Evolutionary conservation across 257 asterid genomes (phyloP).

Genomic region (Parsonsia alboflavescens): DNA sequence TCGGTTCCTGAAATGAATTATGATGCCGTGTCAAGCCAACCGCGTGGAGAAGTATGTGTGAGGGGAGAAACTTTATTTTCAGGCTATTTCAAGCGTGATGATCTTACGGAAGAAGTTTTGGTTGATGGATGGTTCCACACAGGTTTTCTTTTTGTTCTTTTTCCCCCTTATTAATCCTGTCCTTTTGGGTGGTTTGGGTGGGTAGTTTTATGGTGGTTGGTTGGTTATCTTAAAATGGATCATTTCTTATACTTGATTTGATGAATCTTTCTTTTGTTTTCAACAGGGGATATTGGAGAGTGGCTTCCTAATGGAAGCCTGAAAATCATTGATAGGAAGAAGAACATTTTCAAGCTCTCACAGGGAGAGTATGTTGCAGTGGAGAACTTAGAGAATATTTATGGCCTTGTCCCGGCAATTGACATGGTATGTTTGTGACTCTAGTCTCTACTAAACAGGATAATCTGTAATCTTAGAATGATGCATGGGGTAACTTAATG

Average conservation of each 20-base stretch:
- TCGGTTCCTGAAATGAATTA: slow-evolving; percentile 98
- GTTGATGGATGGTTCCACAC: slow-evolving; percentile 97
- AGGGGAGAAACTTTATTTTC: slow-evolving; percentile 77
- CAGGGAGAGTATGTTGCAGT: slow-evolving; percentile 99
- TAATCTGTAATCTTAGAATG: neutral
- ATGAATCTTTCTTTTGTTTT: slow-evolving; percentile 10
- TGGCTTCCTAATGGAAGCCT: slow-evolving; percentile 91
- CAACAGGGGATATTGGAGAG: slow-evolving; percentile 85
- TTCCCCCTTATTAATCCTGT: neutral
- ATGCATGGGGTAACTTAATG: neutral
- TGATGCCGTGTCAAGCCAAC: slow-evolving; percentile 72
- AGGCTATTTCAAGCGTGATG: slow-evolving; percentile 89
- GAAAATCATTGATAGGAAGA: slow-evolving; percentile 91
- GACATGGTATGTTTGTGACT: slow-evolving; percentile 57
- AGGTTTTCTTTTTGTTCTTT: slow-evolving; percentile 66
- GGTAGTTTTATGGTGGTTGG: neutral
- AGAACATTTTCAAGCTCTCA: slow-evolving; percentile 92
- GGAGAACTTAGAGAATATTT: slow-evolving; percentile 86
- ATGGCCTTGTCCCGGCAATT: slow-evolving; percentile 48
- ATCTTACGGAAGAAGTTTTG: slow-evolving; percentile 83
- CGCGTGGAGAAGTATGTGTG: slow-evolving; percentile 91
- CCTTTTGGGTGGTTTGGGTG: neutral
- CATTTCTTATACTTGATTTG: neutral
- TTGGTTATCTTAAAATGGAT: neutral
- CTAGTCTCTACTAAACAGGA: neutral